Evolutionary conservation across 2,329 filamentous ascomycete genomes (phyloP).

Genomic region (Hortaea werneckii): DNA sequence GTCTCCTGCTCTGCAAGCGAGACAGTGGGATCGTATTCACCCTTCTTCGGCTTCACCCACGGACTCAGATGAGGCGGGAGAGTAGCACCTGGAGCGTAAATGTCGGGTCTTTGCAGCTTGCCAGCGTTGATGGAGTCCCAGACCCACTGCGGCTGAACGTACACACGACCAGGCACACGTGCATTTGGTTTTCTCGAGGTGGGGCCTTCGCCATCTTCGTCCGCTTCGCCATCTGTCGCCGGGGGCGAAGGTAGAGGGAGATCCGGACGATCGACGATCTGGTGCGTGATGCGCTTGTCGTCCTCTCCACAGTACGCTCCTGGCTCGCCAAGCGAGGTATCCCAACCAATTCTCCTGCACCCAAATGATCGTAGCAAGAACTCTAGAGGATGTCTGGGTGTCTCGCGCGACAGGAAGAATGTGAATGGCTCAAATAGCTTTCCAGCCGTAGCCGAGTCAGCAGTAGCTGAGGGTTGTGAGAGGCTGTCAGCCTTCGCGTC

Average conservation of each 20-base stretch:
- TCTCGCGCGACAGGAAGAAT: conserved; percentile 88
- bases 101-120: conserved; percentile 72
- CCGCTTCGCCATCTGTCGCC: conserved; percentile 28
- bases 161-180: conserved; percentile 81
- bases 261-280: conserved; percentile 84
- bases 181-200: conserved; percentile 41
- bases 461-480: conserved; percentile 58
- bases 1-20: conserved; percentile 79
- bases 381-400: conserved; percentile 79
- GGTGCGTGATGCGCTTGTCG: conserved; percentile 85
- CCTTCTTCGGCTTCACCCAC: conserved; percentile 79
- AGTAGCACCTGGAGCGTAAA: conserved; percentile 81
- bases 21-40: conserved; percentile 83
- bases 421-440: conserved; percentile 82
- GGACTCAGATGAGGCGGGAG: conserved; percentile 92
- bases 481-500: conserved; percentile 78
- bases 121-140: conserved; percentile 96
- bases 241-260: conserved; percentile 41
- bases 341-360: conserved; percentile 94
- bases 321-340: conserved; percentile 68
- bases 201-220: conserved; percentile 38
- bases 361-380: conserved; percentile 90
- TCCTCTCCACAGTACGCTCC: conserved; percentile 86
- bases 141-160: conserved; percentile 95
- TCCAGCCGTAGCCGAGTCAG: conserved; percentile 52